Percentiles rank a stretch among this genome's conserved stretches.
These are phyloP conservation scores for Aspergillus sp. DNA, from an alignment of 2,329 filamentous ascomycete species.

Conservation along the genomic window DNA sequence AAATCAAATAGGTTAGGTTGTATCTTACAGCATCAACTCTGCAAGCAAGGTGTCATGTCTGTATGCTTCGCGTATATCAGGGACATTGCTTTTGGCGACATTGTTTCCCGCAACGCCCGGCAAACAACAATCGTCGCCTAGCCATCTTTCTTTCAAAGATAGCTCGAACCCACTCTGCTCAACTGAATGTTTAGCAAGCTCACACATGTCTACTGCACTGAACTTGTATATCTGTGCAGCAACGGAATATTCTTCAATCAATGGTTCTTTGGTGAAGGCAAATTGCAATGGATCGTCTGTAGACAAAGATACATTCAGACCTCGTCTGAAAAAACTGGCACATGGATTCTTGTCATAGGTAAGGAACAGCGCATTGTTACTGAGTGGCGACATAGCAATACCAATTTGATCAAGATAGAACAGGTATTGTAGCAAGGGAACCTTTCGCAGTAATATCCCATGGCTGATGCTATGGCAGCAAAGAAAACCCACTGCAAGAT, in stretches of 20 bases:
- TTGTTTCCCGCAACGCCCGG: conserved; percentile 80
- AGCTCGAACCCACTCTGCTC: conserved; percentile 90
- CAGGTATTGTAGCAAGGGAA: conserved; percentile 89
- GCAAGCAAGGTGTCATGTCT: conserved; percentile 77
- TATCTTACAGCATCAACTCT: conserved; percentile 70
- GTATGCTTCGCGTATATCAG: conserved; percentile 85
- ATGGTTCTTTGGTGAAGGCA: conserved; percentile 93
- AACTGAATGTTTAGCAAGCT: conserved; percentile 92
- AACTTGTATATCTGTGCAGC: conserved; percentile 98
- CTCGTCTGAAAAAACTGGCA: conserved; percentile 88
- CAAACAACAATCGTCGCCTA: conserved; percentile 69
- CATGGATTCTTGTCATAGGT: conserved; percentile 97
- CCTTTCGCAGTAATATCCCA: conserved; percentile 83
- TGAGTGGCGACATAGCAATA: conserved; percentile 97
- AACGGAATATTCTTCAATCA: conserved; percentile 97
- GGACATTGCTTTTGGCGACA: conserved; percentile 94
- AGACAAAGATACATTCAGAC: conserved; percentile 89
- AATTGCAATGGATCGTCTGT: conserved; percentile 97
- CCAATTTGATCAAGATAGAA: conserved; percentile 98
- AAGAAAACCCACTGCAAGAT: conserved; percentile 81
- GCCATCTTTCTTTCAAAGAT: conserved; percentile 82
- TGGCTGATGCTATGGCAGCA: conserved; percentile 98
- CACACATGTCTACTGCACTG: conserved; percentile 95
- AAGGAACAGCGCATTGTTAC: conserved; percentile 93
- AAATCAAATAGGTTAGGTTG: neutral